Evolutionary conservation across 1,284 basidiomycete genomes (phyloP), one percentile per base, ranked within the genome.

Genomic region (Rhodotorula sp.): DNA sequence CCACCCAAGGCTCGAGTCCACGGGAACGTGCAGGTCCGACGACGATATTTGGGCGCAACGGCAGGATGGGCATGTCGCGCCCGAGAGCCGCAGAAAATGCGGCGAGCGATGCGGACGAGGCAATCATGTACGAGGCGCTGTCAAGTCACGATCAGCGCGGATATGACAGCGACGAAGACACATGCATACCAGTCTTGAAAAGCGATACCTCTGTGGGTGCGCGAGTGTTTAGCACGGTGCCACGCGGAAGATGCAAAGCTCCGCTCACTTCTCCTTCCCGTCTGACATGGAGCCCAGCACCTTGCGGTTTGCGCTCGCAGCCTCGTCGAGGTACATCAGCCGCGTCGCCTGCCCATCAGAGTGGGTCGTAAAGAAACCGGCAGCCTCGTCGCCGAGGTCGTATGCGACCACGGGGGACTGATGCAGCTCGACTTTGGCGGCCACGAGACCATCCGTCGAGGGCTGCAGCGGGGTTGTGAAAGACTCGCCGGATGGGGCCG

Each of bases 121-220:
- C 61, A 57, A 71, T 56, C 70, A 71, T 71, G 62, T 64, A 71
- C 19, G 50, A 49, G 21, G 68, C 63, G 27, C 67, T 69, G 57
- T 7, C 5, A 21, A 8, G 25, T 34, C 17, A 48, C 17, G 14
- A n/a, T 45, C 21, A 25, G 42, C 41, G 13, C 21, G 5, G 0
- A 17, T 2, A 12, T 23, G 16, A 21, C 16, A 13, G 1, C 2
- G 21, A 19, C n/a, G 8, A n/a, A 25, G 7, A 16, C 7, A 25
- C 21, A 1, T 4, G 23, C 50, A 34, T 45, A 64, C 56, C 59
- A 63, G 60, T 70, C 69, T 17, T 66, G 62, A 45, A 70, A 70
- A 42, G 64, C 65, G 21, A 70, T 61, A 42, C 61, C 56, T 17
- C 65, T 67, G 53, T 4, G 5, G 9, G 12, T 2, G n/a, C 21